Conservation (phyloP, 768 basidiomycete species). For the Xerocomus brunneocitrinus region DNA sequence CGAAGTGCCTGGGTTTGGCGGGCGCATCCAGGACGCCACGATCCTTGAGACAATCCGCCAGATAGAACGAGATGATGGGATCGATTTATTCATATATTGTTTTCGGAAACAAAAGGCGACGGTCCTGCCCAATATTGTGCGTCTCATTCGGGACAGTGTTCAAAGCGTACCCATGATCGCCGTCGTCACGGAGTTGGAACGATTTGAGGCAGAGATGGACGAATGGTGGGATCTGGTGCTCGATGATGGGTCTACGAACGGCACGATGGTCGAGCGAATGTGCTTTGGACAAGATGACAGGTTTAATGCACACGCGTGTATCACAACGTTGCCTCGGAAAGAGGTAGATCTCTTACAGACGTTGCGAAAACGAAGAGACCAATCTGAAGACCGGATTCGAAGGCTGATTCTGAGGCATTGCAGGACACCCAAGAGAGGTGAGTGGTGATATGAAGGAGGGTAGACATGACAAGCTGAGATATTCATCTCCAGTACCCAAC, state of each 20-base stretch:
- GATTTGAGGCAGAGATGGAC: constrained; percentile 24
- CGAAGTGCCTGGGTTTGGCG: constrained; percentile 21
- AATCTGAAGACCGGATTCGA: constrained; percentile 12
- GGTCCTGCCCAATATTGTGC: constrained; percentile 11
- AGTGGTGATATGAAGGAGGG: neutral
- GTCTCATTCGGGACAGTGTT: constrained; percentile 1
- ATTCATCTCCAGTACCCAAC: constrained; percentile 3
- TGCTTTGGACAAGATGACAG: constrained; percentile 16
- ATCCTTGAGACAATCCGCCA: constrained; percentile 14
- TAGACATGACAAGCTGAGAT: neutral
- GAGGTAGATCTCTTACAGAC: constrained; percentile 9
- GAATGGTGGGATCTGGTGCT: constrained; percentile 25
- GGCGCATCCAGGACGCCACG: neutral
- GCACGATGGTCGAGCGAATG: constrained; percentile 22
- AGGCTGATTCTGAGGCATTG: constrained; percentile 16
- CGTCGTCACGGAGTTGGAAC: constrained; percentile 26
- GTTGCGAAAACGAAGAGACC: constrained; percentile 19
- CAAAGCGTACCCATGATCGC: constrained; percentile 18
- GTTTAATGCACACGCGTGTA: constrained; percentile 36
- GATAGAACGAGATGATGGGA: constrained; percentile 12
- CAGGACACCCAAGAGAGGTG: constrained; percentile 11
- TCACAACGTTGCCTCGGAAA: constrained; percentile 30
- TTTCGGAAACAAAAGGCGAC: constrained; percentile 16
- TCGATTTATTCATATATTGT: constrained; percentile 26
- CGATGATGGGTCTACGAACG: constrained; percentile 21